phyloP scores from a whole-genome alignment of 2,329 filamentous ascomycete genomes.

The Beauveria medogensis region DNA sequence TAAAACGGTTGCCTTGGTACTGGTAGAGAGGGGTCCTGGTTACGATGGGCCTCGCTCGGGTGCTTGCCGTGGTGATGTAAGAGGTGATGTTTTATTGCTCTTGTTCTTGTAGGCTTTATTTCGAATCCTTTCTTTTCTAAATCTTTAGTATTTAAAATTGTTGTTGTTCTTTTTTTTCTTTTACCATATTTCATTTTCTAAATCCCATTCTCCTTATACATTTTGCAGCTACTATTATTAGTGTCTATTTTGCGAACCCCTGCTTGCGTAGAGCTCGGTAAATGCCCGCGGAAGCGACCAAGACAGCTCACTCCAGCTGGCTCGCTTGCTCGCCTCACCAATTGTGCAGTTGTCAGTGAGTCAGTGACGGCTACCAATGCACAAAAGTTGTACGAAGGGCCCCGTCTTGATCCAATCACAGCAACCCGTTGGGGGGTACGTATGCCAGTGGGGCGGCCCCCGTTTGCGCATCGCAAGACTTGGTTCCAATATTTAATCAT shows the following conservation, averaged over 20 bases:
- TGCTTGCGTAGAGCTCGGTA: background rate
- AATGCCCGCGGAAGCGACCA: background rate
- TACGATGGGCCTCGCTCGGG: background rate
- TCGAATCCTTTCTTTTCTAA: background rate
- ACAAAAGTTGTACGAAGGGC: no score
- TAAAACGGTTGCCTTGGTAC: conserved; percentile 2
- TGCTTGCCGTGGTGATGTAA: background rate
- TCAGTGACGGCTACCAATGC: background rate
- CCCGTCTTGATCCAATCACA: background rate
- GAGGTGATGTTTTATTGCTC: background rate
- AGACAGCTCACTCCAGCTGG: background rate
- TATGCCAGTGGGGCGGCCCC: background rate
- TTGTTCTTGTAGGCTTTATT: background rate
- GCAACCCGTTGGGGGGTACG: background rate
- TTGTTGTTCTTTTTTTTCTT: background rate
- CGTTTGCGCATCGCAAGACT: background rate
- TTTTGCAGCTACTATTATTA: background rate
- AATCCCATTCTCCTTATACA: no score
- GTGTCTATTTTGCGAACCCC: no score
- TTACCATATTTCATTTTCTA: no score
- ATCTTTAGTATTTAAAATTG: background rate
- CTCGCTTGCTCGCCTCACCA: background rate
- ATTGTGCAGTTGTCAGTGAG: background rate
- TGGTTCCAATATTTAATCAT: no score
- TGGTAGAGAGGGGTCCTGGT: background rate